Evolutionary conservation across 208 protist species (phyloP).

Genomic region (Crithidia bombi): DNA sequence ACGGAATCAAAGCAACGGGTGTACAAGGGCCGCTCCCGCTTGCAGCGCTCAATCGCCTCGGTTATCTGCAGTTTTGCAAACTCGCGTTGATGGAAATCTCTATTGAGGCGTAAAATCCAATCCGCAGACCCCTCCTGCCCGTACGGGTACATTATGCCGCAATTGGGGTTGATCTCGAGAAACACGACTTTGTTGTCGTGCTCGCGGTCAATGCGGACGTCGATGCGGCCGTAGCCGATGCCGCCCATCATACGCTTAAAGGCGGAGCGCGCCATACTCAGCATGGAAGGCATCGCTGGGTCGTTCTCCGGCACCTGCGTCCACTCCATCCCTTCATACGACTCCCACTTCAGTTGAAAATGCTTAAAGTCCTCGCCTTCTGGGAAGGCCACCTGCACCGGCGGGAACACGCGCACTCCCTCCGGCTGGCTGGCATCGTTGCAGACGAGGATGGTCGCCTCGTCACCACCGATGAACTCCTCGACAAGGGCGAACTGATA

Average conservation of each 20-base stretch:
- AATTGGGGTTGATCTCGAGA: constrained; percentile 93
- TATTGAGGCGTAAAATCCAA: constrained; percentile 81
- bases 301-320: constrained; percentile 58
- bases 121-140: constrained; percentile 88
- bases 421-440: constrained; percentile 67
- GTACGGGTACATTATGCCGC: constrained; percentile 90
- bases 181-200: constrained; percentile 66
- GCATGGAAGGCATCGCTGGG: constrained; percentile 67
- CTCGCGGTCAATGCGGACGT: constrained; percentile 82
- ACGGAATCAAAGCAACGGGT: constrained; percentile 51
- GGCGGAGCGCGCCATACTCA: constrained; percentile 66
- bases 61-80: constrained; percentile 84
- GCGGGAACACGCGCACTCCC: constrained; percentile 82
- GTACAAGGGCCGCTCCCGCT: constrained; percentile 51
- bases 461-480: constrained; percentile 89
- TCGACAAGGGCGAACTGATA: constrained; percentile 88
- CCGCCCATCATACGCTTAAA: constrained; percentile 92
- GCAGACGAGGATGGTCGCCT: constrained; percentile 87
- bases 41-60: constrained; percentile 58
- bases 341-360: constrained; percentile 91
- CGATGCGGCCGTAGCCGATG: constrained; percentile 87
- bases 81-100: constrained; percentile 73
- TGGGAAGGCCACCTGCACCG: constrained; percentile 82
- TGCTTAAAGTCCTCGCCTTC: constrained; percentile 91
- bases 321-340: constrained; percentile 91